Conservation (phyloP, 2,329 filamentous ascomycete species). For the Alternaria triticimaculans region DNA sequence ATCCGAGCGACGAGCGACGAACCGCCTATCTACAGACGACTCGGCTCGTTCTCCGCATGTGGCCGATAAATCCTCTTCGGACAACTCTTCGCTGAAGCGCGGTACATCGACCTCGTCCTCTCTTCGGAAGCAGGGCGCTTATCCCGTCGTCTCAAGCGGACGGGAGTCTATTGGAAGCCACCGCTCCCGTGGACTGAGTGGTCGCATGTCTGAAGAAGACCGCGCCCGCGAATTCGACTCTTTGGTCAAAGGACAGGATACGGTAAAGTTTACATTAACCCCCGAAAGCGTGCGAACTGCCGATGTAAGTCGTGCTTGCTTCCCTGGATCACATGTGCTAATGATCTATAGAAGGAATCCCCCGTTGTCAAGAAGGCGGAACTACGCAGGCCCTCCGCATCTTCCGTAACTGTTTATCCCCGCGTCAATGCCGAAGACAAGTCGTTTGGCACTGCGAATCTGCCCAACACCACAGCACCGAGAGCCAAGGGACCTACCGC, state of each 20-base stretch:
- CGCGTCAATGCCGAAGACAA: slow-evolving; percentile 38
- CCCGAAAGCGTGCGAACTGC: slow-evolving; percentile 55
- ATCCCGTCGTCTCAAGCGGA: slow-evolving; percentile 40
- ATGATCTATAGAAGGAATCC: slow-evolving; percentile 32
- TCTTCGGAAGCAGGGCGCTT: slow-evolving; percentile 35
- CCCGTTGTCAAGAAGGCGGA: slow-evolving; percentile 29
- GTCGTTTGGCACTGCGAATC: slow-evolving; percentile 35
- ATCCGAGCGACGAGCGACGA: slow-evolving; percentile 26
- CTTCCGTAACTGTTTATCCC: slow-evolving; percentile 42
- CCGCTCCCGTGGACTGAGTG: slow-evolving; percentile 36
- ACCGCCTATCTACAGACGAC: slow-evolving; percentile 32
- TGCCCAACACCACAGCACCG: slow-evolving; percentile 32
- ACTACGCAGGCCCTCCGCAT: slow-evolving; percentile 18
- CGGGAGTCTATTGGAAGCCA: slow-evolving; percentile 45
- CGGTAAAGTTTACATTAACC: slow-evolving; percentile 59
- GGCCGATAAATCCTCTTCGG: slow-evolving; percentile 30
- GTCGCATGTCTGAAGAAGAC: slow-evolving; percentile 49
- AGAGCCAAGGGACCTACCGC: slow-evolving; percentile 29
- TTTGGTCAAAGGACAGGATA: slow-evolving; percentile 55
- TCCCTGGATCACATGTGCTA: not conserved
- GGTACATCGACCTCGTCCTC: slow-evolving; percentile 42
- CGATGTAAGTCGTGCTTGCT: slow-evolving; percentile 45
- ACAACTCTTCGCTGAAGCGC: slow-evolving; percentile 41
- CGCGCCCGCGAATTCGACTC: slow-evolving; percentile 55
- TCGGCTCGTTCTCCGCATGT: slow-evolving; percentile 26